These are phyloP conservation scores for Metarhizium guizhouense DNA, from an alignment of 2,329 filamentous ascomycete species.

Conservation along the genomic window DNA sequence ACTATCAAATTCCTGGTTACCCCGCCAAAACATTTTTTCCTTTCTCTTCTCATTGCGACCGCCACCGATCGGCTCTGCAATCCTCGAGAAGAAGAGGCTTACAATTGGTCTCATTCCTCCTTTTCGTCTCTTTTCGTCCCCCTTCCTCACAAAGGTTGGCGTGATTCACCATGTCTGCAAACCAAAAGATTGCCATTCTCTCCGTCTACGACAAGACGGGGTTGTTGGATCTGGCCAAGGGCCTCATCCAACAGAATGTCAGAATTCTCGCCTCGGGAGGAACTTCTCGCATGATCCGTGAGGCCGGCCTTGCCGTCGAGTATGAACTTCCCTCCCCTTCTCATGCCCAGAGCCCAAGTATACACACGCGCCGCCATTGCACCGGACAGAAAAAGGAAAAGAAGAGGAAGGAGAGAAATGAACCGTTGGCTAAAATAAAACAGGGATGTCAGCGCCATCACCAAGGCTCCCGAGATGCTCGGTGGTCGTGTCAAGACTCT, in stretches of 20 bases:
- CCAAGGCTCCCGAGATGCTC: slow-evolving; percentile 93
- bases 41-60: background rate
- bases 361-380: too few relatives aligned
- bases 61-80: background rate
- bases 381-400: too few relatives aligned
- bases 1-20: slow-evolving; percentile 3
- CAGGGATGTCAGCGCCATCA: slow-evolving; percentile 96
- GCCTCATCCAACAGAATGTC: slow-evolving; percentile 79
- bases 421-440: background rate
- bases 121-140: background rate
- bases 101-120: background rate
- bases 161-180: slow-evolving; percentile 24
- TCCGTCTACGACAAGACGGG: slow-evolving; percentile 99
- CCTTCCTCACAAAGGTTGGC: background rate
- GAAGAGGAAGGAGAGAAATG: background rate
- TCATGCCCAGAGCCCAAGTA: background rate
- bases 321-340: slow-evolving; percentile 37
- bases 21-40: slow-evolving; percentile 8
- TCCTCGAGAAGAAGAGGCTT: slow-evolving; percentile 2
- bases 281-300: slow-evolving; percentile 91
- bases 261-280: slow-evolving; percentile 90
- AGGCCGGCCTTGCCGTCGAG: slow-evolving; percentile 93
- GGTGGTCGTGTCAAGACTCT: slow-evolving; percentile 81
- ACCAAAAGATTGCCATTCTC: slow-evolving; percentile 71
- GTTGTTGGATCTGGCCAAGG: slow-evolving; percentile 84